Conservation (phyloP, 73 alveolate genomes). For the Paraurostyla sp. region DNA sequence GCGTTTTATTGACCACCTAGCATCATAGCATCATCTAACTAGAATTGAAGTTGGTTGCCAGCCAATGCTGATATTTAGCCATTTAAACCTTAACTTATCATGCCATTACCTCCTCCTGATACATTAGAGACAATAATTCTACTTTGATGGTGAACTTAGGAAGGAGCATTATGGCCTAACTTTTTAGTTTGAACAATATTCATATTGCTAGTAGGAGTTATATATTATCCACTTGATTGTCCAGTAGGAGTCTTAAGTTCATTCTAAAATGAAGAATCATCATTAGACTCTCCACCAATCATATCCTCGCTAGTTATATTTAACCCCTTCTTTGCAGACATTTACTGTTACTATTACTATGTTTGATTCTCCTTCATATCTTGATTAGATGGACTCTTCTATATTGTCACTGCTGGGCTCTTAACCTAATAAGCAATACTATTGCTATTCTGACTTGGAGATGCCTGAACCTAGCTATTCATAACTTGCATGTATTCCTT, state of each 20-base stretch:
- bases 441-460: not conserved
- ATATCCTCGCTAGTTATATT: not conserved
- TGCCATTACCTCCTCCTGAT: not conserved
- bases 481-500: constrained; percentile 19
- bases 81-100: not conserved
- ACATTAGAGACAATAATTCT: constrained; percentile 13
- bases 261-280: not conserved
- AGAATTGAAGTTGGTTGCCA: not conserved
- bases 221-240: constrained; percentile 51
- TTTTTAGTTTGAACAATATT: constrained; percentile 35
- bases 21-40: constrained; percentile 7
- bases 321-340: constrained; percentile 15
- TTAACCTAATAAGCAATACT: not conserved
- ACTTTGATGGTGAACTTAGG: constrained; percentile 42
- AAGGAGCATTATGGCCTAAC: constrained; percentile 67
- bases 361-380: constrained; percentile 37
- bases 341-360: too few species aligned
- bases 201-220: constrained; percentile 69
- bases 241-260: constrained; percentile 71
- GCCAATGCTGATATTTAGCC: not conserved
- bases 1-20: not conserved
- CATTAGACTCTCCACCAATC: not conserved
- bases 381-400: constrained; percentile 19
- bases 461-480: not conserved
- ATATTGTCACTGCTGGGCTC: not conserved